phyloP scores from a whole-genome alignment of 441 rosid species.

The Jatropha podagrica region DNA sequence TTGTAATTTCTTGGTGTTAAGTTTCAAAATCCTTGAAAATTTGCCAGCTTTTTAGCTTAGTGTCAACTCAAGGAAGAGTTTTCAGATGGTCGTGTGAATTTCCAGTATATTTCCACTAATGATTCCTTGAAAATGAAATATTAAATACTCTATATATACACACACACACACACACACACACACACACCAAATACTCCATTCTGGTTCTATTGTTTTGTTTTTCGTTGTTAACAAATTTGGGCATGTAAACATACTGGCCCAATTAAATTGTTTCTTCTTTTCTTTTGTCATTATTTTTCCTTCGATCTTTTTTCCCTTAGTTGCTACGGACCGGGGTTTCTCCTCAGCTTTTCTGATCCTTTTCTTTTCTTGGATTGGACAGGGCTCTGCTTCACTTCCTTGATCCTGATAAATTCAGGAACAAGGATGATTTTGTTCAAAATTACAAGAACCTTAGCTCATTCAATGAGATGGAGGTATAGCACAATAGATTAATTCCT shows the following conservation, averaged over 20 bases:
- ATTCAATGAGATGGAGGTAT: slow-evolving; percentile 95
- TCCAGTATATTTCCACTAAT: too few species aligned
- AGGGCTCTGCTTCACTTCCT: slow-evolving; percentile 99
- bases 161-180: too few species aligned
- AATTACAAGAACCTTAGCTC: slow-evolving; percentile 98
- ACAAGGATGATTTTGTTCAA: slow-evolving; percentile 93
- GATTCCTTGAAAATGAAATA: too few species aligned
- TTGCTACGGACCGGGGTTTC: background rate
- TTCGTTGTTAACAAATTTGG: background rate
- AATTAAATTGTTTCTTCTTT: background rate
- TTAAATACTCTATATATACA: too few species aligned
- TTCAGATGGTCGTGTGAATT: too few species aligned
- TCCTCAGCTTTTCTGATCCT: background rate
- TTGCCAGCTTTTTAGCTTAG: too few species aligned
- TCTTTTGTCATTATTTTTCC: background rate
- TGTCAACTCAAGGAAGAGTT: too few species aligned
- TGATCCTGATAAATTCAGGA: slow-evolving; percentile 88
- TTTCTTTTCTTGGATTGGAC: slow-evolving; percentile 13
- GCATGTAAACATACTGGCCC: background rate
- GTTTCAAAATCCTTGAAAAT: too few species aligned
- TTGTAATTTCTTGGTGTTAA: too few species aligned
- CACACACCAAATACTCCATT: too few species aligned
- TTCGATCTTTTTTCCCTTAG: background rate
- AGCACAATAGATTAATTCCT: background rate
- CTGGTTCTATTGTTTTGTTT: background rate